Percentiles rank a stretch among this genome's conserved stretches.
These are phyloP conservation scores for Perkinsus chesapeaki DNA, from an alignment of 169 alveolate genomes.

Conservation along the genomic window DNA sequence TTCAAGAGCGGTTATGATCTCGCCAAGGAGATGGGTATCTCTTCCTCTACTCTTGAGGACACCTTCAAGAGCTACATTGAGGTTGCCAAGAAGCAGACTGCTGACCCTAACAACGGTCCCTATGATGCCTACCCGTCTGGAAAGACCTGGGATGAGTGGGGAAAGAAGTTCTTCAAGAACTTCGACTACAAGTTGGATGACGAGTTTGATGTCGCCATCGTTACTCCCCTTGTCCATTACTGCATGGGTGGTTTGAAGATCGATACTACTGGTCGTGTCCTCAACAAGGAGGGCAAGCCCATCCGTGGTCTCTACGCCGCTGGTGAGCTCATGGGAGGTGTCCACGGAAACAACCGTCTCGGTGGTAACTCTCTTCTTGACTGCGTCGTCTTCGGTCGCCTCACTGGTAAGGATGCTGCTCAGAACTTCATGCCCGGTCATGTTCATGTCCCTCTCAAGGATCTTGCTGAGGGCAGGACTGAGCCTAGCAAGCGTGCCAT, in stretches of 20 bases:
- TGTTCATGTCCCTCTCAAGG: not conserved
- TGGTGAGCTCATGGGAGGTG: slow-evolving; percentile 52
- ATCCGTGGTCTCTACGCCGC: slow-evolving; percentile 48
- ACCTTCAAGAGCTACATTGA: slow-evolving; percentile 27
- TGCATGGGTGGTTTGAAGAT: slow-evolving; percentile 51
- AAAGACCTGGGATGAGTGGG: slow-evolving; percentile 31
- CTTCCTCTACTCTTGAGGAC: slow-evolving; percentile 9
- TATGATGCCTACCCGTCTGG: slow-evolving; percentile 19
- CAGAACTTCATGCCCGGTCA: not conserved
- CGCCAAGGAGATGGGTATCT: slow-evolving; percentile 18
- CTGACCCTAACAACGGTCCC: slow-evolving; percentile 15
- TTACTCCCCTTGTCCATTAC: slow-evolving; percentile 46
- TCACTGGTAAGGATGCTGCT: slow-evolving; percentile 19
- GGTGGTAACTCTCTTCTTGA: slow-evolving; percentile 50
- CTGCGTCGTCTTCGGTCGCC: slow-evolving; percentile 44
- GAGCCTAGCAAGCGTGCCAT: not conserved
- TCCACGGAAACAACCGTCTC: slow-evolving; percentile 45
- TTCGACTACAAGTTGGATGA: slow-evolving; percentile 20
- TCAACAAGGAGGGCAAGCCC: slow-evolving; percentile 25
- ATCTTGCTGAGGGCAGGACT: not conserved
- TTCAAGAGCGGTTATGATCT: slow-evolving; percentile 5
- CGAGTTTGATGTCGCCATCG: slow-evolving; percentile 36
- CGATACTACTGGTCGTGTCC: slow-evolving; percentile 31
- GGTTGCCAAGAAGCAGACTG: slow-evolving; percentile 11
- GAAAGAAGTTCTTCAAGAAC: slow-evolving; percentile 30